Evolutionary conservation across 2,329 filamentous ascomycete species (phyloP), one percentile per base, ranked within the genome.

Genomic region (Talaromyces funiculosus): DNA sequence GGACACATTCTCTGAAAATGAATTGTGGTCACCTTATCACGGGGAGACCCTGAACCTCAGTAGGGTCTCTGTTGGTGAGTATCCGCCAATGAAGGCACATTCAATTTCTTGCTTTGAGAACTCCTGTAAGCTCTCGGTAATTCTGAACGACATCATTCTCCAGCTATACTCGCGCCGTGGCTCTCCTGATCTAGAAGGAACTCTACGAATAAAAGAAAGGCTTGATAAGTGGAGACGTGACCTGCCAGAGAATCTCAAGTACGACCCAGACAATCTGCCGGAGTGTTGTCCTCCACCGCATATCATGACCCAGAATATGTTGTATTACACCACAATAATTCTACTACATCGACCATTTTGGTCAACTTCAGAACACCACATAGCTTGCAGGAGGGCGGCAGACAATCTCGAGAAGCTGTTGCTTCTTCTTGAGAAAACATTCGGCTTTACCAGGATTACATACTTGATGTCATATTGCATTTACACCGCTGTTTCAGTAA

Each of bases 391-490:
- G 8, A 3, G 29, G 22, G 53, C 53, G 4, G 53, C 53, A 56
- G 22, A 10, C 3, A 56, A 20, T 14, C n/a, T 55, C n/a, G 53
- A 56, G 18, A 56, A 56, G 26, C 31, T 56, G 16, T 26, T 56
- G 8, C 22, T 56, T 16, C 20, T 43, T 24, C 53, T 43, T 20
- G 53, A 56, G 24, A 42, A 22, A 18, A 31, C 53, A 16, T 56
- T 56, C 20, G 53, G 53, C 6, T 43, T 56, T 22, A 56, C 31
- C 2, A 22, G 38, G n/a, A 37, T 56, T 26, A 56, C 53, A 22
- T 56, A 56, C n/a, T 37, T 56, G 1, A 56, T 56, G 53, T n/a
- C 53, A 16, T 56, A 56, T 37, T 56, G 53, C 18, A 33, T 56
- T 12, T 56, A 56, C 26, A 56, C 53, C 9, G 53, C 12, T 7